A percentile compares a stretch with the other conserved stretches of the same genome.
Conservation (phyloP, 441 rosid genomes). For the Biscutella laevigata region DNA sequence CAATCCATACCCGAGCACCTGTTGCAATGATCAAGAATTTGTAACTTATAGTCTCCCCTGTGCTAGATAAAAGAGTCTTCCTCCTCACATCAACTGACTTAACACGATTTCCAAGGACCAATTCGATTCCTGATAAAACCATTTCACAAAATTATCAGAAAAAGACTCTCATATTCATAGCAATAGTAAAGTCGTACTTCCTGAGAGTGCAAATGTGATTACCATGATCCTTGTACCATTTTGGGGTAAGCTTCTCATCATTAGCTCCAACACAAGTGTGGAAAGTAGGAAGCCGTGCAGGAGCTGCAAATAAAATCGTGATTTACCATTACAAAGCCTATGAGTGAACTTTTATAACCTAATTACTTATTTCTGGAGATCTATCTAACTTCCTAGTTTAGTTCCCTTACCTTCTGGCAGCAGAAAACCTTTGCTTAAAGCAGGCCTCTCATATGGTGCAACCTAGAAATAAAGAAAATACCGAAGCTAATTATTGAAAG, state of each 20-base stretch:
- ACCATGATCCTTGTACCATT: constrained; percentile 93
- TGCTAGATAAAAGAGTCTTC: constrained; percentile 70
- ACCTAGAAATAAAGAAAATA: constrained; percentile 38
- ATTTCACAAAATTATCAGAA: constrained; percentile 7
- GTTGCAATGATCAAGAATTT: constrained; percentile 81
- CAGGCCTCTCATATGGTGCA: constrained; percentile 95
- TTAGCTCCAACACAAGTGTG: constrained; percentile 91
- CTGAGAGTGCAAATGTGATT: constrained; percentile 18
- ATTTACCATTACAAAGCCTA: not conserved
- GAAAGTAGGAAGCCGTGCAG: constrained; percentile 87
- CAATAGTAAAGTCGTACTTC: not conserved
- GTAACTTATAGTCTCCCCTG: constrained; percentile 92
- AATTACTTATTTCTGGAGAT: not conserved
- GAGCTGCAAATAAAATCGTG: constrained; percentile 43
- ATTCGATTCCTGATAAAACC: constrained; percentile 62
- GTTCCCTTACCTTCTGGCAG: constrained; percentile 69
- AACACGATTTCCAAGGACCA: constrained; percentile 86
- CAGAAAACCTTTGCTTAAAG: constrained; percentile 84
- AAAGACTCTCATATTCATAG: not conserved
- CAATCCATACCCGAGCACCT: constrained; percentile 89
- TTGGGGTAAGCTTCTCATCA: constrained; percentile 77
- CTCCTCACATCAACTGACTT: constrained; percentile 86
- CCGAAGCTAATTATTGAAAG: not conserved
- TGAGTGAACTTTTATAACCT: constrained; percentile 1
- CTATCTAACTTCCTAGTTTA: not conserved